A percentile compares a stretch with the other conserved stretches of the same genome.
These are phyloP conservation scores for Lathyrus tuberosus DNA, from an alignment of 306 rosid genomes.

Conservation along the genomic window DNA sequence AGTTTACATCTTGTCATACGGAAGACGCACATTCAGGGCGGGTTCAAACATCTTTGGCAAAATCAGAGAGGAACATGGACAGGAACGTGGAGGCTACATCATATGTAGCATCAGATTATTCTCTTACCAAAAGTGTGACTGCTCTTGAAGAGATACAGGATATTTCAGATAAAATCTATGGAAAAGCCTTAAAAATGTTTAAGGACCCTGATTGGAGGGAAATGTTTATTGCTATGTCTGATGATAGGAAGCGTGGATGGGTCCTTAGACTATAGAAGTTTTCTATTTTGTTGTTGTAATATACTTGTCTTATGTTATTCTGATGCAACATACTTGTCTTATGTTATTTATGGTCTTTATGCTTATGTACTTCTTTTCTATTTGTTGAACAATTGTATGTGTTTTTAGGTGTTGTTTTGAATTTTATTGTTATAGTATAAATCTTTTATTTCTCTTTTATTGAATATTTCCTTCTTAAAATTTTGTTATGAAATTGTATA, in stretches of 20 bases:
- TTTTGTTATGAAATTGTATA: too few relatives aligned
- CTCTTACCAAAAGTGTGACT: background rate
- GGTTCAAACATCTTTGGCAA: background rate
- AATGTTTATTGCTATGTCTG: background rate
- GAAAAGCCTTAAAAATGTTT: background rate
- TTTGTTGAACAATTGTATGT: too few relatives aligned
- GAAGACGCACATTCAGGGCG: background rate
- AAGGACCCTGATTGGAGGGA: background rate
- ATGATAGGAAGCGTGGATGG: background rate
- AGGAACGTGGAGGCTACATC: background rate
- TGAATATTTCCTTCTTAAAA: too few relatives aligned
- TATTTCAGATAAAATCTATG: constrained; percentile 2
- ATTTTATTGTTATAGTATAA: too few relatives aligned
- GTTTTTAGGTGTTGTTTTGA: too few relatives aligned
- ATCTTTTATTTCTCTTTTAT: too few relatives aligned
- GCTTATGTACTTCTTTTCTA: background rate
- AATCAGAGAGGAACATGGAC: background rate
- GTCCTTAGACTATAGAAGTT: background rate
- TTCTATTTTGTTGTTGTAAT: too few relatives aligned
- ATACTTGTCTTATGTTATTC: background rate
- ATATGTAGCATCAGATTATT: background rate
- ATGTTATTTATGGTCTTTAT: background rate
- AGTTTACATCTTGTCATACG: background rate
- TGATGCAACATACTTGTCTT: background rate
- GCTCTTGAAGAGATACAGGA: background rate